These are phyloP conservation scores for Petrea volubilis DNA, from an alignment of 257 asterid genomes.

Conservation along the genomic window DNA sequence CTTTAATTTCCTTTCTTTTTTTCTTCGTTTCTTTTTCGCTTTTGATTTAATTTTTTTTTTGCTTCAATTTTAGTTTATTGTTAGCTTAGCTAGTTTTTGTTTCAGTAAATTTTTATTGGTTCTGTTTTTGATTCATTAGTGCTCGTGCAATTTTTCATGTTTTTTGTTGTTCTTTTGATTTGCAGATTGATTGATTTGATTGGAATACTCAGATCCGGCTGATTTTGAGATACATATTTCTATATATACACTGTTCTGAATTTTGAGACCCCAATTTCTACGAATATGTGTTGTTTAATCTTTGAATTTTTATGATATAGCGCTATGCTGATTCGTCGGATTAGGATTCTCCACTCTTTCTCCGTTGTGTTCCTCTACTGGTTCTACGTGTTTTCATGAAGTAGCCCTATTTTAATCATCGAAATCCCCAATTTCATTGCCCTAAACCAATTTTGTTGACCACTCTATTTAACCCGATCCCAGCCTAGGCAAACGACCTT, in stretches of 20 bases:
- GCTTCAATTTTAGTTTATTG: neutral
- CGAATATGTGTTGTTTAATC: conserved; percentile 21
- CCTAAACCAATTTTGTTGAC: neutral
- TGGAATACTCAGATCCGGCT: neutral
- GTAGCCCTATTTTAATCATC: neutral
- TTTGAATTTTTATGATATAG: conserved; percentile 32
- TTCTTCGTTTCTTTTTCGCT: neutral
- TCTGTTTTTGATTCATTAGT: neutral
- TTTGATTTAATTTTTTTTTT: neutral
- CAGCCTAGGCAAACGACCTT: neutral
- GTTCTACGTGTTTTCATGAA: conserved; percentile 60
- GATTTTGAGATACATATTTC: conserved; percentile 1
- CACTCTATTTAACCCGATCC: neutral
- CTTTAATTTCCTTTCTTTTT: neutral
- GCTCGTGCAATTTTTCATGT: neutral
- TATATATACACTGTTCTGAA: neutral
- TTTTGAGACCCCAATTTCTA: neutral
- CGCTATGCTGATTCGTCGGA: conserved; percentile 46
- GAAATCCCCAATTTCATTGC: neutral
- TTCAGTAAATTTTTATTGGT: neutral
- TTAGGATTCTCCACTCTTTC: conserved; percentile 66
- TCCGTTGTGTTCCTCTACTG: conserved; percentile 76
- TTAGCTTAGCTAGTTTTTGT: neutral
- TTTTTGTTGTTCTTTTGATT: neutral
- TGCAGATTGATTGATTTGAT: conserved; percentile 24